Conservation (phyloP, 176 grass and related monocot genomes). For the Musa itinerans region DNA sequence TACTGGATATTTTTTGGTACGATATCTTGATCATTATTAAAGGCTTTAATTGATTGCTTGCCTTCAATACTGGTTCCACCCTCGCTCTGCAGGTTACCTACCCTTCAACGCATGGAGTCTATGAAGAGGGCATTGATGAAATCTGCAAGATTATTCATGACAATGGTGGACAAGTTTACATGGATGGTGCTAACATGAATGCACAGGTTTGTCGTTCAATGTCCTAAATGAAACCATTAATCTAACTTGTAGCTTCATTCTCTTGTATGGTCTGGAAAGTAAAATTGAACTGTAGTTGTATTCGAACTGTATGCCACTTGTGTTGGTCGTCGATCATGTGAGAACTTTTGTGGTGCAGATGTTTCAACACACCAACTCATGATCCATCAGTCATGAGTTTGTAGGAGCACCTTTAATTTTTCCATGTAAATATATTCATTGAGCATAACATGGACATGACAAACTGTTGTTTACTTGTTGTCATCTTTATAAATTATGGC, state of each 20-base stretch:
- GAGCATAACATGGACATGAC: too few relatives aligned
- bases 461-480: too few relatives aligned
- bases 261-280: too few relatives aligned
- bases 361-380: too few relatives aligned
- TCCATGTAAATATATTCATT: too few relatives aligned
- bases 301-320: too few relatives aligned
- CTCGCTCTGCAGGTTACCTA: slow-evolving; percentile 71
- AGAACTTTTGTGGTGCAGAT: too few relatives aligned
- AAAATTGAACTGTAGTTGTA: too few relatives aligned
- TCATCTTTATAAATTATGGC: too few relatives aligned
- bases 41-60: background rate
- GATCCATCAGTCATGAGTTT: too few relatives aligned
- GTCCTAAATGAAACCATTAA: background rate
- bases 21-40: background rate
- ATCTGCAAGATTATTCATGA: slow-evolving; percentile 98
- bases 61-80: slow-evolving; percentile 11
- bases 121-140: slow-evolving; percentile 98
- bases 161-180: slow-evolving; percentile 96
- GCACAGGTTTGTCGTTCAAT: slow-evolving; percentile 57
- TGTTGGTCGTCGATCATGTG: too few relatives aligned
- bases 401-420: too few relatives aligned
- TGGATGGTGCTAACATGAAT: slow-evolving; percentile 99
- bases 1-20: background rate
- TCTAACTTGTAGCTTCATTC: background rate
- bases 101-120: slow-evolving; percentile 98